These are phyloP conservation scores for Amylocarpus encephaloides DNA, from an alignment of 2,329 filamentous ascomycete genomes.

Conservation along the genomic window DNA sequence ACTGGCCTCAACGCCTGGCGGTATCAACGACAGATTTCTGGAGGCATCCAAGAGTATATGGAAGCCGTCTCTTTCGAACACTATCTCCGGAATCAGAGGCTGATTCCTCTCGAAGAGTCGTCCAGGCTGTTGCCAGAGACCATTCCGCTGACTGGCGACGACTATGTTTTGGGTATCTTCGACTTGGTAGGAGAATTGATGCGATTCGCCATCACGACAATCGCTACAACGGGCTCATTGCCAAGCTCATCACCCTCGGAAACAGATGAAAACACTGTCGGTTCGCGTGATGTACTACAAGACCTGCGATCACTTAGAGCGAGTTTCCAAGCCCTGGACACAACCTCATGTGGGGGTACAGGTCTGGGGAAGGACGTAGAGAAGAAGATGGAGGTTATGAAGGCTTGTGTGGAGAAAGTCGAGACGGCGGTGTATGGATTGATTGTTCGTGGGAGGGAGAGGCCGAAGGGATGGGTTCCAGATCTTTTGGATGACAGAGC, in stretches of 20 bases:
- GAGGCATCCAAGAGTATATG: conserved; percentile 86
- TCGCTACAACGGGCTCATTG: conserved; percentile 57
- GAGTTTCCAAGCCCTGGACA: conserved; percentile 67
- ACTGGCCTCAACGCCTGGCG: conserved; percentile 74
- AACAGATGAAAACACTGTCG: conserved; percentile 15
- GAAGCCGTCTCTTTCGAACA: conserved; percentile 85
- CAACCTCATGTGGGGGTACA: conserved; percentile 42
- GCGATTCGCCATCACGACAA: conserved; percentile 86
- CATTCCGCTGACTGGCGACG: conserved; percentile 66
- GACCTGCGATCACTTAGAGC: conserved; percentile 77
- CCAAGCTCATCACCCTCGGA: conserved; percentile 31
- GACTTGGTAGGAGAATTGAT: conserved; percentile 95
- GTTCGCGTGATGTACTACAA: conserved; percentile 58
- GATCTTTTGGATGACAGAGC: conserved; percentile 46
- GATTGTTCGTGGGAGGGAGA: conserved; percentile 77
- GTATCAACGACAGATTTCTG: conserved; percentile 70
- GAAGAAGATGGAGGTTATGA: conserved; percentile 82
- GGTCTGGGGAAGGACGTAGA: conserved; percentile 55
- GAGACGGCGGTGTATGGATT: conserved; percentile 86
- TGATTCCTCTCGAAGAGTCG: conserved; percentile 64
- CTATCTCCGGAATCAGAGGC: conserved; percentile 71
- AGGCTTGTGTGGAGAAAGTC: conserved; percentile 85
- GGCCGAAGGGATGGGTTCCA: conserved; percentile 87
- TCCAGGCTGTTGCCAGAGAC: conserved; percentile 40
- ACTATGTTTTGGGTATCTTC: conserved; percentile 87